phyloP scores from a whole-genome alignment of 352 stramenopile species.

The Phytopythium montanum region DNA sequence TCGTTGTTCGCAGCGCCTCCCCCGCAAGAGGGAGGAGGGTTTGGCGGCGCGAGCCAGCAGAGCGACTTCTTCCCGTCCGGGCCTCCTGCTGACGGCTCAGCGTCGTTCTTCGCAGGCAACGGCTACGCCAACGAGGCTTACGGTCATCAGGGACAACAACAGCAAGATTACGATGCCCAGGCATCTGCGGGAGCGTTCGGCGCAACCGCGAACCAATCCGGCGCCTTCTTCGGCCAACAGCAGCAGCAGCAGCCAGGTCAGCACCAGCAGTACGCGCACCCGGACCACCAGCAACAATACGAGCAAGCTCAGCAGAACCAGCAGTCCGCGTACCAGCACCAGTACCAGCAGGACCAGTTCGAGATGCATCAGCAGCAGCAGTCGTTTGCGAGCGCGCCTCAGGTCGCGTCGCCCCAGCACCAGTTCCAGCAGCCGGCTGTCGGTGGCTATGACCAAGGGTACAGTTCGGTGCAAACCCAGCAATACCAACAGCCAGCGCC shows the following conservation, averaged over 20 bases:
- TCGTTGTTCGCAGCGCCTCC: constrained; percentile 16
- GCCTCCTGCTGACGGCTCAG: background rate
- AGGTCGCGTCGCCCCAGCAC: constrained; percentile 1
- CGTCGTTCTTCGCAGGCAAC: background rate
- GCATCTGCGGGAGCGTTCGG: background rate
- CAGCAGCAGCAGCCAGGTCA: constrained; percentile 8
- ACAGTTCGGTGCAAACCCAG: background rate
- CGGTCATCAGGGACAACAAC: constrained; percentile 6
- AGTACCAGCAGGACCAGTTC: constrained; percentile 10
- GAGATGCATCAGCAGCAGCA: constrained; percentile 11
- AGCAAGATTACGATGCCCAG: constrained; percentile 3
- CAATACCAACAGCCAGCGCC: constrained; percentile 9
- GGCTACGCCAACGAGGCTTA: background rate
- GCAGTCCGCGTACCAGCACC: constrained; percentile 4
- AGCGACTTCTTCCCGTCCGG: constrained; percentile 10
- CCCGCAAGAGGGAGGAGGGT: constrained; percentile 9
- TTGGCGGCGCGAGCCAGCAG: constrained; percentile 6
- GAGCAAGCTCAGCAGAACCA: constrained; percentile 4
- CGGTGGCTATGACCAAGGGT: constrained; percentile 2
- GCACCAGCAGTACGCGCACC: constrained; percentile 7
- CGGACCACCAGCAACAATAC: constrained; percentile 7
- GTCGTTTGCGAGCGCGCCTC: background rate
- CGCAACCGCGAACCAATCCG: background rate
- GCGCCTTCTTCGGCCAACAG: constrained; percentile 1
- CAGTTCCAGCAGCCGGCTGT: background rate